A percentile compares a stretch with the other conserved stretches of the same genome.
phyloP scores from a whole-genome alignment of 805 yeast genomes.

The Saturnispora ahearnii region DNA sequence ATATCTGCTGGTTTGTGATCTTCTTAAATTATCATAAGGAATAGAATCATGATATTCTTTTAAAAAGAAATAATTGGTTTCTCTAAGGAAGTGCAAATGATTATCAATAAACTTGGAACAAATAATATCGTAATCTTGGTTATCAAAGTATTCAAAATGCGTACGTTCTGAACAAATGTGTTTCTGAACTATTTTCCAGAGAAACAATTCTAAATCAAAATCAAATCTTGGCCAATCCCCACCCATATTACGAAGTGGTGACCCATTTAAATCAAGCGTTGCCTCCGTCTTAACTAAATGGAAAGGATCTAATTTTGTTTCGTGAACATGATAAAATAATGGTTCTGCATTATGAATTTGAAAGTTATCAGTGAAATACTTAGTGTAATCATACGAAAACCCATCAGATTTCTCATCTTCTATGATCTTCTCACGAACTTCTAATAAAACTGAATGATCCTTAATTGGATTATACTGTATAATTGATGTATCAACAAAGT shows the following conservation, averaged over 20 bases:
- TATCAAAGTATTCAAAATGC: constrained; percentile 9
- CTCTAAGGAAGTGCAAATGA: constrained; percentile 11
- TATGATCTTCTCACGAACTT: constrained; percentile 18
- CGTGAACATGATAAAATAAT: constrained; percentile 33
- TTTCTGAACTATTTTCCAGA: constrained; percentile 18
- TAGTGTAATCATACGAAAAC: constrained; percentile 14
- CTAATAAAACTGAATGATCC: neutral
- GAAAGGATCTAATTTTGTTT: constrained; percentile 43
- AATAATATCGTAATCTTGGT: constrained; percentile 5
- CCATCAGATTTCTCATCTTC: neutral
- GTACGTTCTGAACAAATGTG: constrained; percentile 14
- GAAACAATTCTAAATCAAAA: constrained; percentile 17
- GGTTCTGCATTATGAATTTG: constrained; percentile 15
- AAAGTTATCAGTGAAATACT: constrained; percentile 13
- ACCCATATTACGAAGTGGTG: constrained; percentile 16
- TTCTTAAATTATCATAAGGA: constrained; percentile 10
- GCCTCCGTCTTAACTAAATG: constrained; percentile 11
- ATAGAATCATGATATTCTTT: constrained; percentile 7
- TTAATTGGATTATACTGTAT: constrained; percentile 16
- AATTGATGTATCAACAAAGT: constrained; percentile 14
- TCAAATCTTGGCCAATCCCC: constrained; percentile 14
- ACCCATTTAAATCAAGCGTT: constrained; percentile 11
- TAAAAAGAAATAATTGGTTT: constrained; percentile 2
- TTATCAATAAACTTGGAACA: constrained; percentile 11
- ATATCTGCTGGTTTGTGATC: constrained; percentile 2